Evolutionary conservation across 2,329 filamentous ascomycete species (phyloP).

Genomic region (Phyllosticta citriasiana): DNA sequence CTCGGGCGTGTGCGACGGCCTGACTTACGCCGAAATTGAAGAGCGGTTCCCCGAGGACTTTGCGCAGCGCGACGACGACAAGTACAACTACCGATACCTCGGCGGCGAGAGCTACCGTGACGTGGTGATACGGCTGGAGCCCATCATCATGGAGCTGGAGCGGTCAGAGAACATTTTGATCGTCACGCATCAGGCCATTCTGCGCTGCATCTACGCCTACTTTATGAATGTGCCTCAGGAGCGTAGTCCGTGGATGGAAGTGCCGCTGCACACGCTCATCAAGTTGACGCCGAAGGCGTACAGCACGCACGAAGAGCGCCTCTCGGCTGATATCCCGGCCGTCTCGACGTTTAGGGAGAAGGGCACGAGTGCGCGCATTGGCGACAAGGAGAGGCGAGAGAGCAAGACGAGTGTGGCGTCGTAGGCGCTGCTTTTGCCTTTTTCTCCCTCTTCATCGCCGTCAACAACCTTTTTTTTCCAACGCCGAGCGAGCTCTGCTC

Average conservation of each 20-base stretch:
- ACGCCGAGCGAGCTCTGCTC: background rate
- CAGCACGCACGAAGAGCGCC: conserved; percentile 78
- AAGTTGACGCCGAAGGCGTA: conserved; percentile 93
- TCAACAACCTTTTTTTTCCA: background rate
- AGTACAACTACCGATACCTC: conserved; percentile 98
- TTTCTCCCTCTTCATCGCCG: background rate
- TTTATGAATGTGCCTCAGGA: conserved; percentile 97
- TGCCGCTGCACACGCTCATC: conserved; percentile 90
- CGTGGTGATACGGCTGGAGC: conserved; percentile 92
- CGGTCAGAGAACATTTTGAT: conserved; percentile 94
- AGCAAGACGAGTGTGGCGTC: background rate
- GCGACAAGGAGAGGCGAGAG: background rate
- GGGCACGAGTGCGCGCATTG: conserved; percentile 37
- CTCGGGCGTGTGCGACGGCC: conserved; percentile 88
- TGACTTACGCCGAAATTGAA: conserved; percentile 94
- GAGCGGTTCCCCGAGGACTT: conserved; percentile 90
- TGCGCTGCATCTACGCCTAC: conserved; percentile 96
- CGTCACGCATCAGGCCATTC: conserved; percentile 92
- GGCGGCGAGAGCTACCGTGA: conserved; percentile 94
- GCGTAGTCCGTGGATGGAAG: conserved; percentile 95
- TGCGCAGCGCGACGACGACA: conserved; percentile 88
- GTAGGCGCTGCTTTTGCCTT: background rate
- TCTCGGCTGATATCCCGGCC: conserved; percentile 84
- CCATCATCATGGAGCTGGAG: conserved; percentile 99
- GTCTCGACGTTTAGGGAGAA: conserved; percentile 96